phyloP scores from a whole-genome alignment of 116 monocot species.

The Trichopus zeylanicus region DNA sequence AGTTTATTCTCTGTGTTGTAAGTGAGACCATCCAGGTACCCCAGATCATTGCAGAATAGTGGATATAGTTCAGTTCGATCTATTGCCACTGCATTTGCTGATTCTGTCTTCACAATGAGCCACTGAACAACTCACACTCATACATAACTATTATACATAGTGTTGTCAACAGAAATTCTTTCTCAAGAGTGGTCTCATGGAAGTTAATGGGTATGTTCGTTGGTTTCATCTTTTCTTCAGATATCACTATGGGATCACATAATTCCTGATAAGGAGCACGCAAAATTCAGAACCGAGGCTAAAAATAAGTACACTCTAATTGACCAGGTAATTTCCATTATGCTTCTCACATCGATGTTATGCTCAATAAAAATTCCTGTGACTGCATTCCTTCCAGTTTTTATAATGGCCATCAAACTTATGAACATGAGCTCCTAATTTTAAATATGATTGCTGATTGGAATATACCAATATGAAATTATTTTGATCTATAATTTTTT shows the following conservation, averaged over 20 bases:
- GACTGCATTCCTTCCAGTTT: too few species aligned
- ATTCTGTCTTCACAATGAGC: too few species aligned
- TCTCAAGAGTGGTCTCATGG: not conserved
- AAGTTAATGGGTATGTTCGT: not conserved
- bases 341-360: too few species aligned
- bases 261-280: slow-evolving; percentile 36
- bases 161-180: not conserved
- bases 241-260: slow-evolving; percentile 48
- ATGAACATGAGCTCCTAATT: not conserved
- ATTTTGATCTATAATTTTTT: not conserved
- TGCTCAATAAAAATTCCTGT: too few species aligned
- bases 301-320: slow-evolving; percentile 35
- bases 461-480: not conserved
- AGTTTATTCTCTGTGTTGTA: not conserved
- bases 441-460: not conserved
- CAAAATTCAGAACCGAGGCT: slow-evolving; percentile 23
- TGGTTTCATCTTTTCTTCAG: slow-evolving; percentile 9
- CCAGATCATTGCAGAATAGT: too few species aligned
- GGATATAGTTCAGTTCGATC: too few species aligned
- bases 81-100: too few species aligned
- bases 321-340: too few species aligned
- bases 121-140: too few species aligned
- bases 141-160: too few species aligned
- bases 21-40: not conserved
- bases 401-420: not conserved